Evolutionary conservation across 306 rosid species (phyloP).

Genomic region (Vigna radiata): DNA sequence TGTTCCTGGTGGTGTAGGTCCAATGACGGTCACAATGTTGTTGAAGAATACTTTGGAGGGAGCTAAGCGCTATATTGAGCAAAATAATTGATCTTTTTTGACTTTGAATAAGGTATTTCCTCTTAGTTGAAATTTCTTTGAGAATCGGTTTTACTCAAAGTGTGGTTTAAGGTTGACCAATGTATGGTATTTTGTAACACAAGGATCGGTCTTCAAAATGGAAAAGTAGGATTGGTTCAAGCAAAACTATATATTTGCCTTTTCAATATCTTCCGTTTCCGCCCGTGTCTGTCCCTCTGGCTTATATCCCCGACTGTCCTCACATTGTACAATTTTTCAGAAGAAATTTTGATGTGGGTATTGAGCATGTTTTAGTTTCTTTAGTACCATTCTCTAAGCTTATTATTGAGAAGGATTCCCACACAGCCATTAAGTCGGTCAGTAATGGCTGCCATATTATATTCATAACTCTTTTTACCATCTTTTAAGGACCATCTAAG

Average conservation of each 20-base stretch:
- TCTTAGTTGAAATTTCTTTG: constrained; percentile 11
- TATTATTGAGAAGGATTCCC: too few relatives aligned
- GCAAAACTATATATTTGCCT: not conserved
- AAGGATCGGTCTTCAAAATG: constrained; percentile 5
- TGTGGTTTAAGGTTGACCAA: constrained; percentile 25
- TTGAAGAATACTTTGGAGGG: constrained; percentile 86
- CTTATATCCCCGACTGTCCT: too few relatives aligned
- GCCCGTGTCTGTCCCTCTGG: not conserved
- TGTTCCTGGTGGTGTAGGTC: constrained; percentile 97
- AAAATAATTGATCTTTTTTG: constrained; percentile 42
- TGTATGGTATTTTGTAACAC: constrained; percentile 33
- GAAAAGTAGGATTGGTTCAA: constrained; percentile 21
- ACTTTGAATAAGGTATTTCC: constrained; percentile 7
- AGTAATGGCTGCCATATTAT: too few relatives aligned
- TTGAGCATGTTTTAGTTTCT: not conserved
- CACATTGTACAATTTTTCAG: not conserved
- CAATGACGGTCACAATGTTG: constrained; percentile 93
- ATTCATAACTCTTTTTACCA: too few relatives aligned
- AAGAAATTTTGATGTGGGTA: not conserved
- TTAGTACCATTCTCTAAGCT: too few relatives aligned
- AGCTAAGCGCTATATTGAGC: constrained; percentile 67
- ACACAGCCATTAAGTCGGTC: too few relatives aligned
- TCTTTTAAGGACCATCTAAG: too few relatives aligned
- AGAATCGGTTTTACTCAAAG: constrained; percentile 27
- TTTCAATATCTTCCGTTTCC: not conserved